Percentiles rank a stretch among this genome's conserved stretches.
phyloP scores from a whole-genome alignment of 768 basidiomycete species.

The Boletellus emodensis region DNA sequence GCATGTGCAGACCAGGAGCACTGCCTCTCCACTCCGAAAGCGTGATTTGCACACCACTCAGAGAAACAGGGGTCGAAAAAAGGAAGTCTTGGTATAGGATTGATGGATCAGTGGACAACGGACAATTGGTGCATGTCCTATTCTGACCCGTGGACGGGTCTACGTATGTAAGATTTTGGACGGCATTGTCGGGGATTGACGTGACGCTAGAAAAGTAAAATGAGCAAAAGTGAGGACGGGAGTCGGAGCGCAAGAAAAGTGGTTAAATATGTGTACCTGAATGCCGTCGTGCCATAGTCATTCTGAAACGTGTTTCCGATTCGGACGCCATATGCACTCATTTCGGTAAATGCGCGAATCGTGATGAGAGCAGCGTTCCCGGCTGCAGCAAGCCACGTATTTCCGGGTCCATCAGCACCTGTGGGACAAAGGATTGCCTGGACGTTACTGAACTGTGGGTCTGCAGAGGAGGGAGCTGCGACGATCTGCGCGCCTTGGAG shows the following conservation, averaged over 20 bases:
- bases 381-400: constrained; percentile 82
- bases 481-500: constrained; percentile 53
- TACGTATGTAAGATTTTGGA: constrained; percentile 71
- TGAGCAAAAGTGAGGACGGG: constrained; percentile 6
- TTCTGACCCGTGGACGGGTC: constrained; percentile 75
- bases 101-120: constrained; percentile 70
- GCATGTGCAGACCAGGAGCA: constrained; percentile 78
- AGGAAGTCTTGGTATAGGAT: constrained; percentile 93
- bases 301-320: constrained; percentile 87
- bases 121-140: constrained; percentile 76
- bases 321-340: constrained; percentile 75
- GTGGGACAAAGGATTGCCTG: constrained; percentile 77
- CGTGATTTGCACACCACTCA: constrained; percentile 88
- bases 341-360: constrained; percentile 66
- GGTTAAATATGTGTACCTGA: constrained; percentile 53
- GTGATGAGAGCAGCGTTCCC: constrained; percentile 70
- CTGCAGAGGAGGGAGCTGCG: constrained; percentile 59
- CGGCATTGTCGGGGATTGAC: constrained; percentile 84
- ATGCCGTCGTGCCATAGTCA: constrained; percentile 80
- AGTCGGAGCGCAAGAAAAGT: neutral
- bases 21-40: constrained; percentile 71
- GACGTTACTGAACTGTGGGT: constrained; percentile 60
- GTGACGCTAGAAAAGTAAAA: constrained; percentile 53
- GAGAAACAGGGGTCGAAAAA: constrained; percentile 55
- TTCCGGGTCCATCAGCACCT: constrained; percentile 73